Percentiles rank a stretch among this genome's conserved stretches.
Evolutionary conservation across 345 rosid genomes (phyloP).

Genomic region (Moringa oleifera): DNA sequence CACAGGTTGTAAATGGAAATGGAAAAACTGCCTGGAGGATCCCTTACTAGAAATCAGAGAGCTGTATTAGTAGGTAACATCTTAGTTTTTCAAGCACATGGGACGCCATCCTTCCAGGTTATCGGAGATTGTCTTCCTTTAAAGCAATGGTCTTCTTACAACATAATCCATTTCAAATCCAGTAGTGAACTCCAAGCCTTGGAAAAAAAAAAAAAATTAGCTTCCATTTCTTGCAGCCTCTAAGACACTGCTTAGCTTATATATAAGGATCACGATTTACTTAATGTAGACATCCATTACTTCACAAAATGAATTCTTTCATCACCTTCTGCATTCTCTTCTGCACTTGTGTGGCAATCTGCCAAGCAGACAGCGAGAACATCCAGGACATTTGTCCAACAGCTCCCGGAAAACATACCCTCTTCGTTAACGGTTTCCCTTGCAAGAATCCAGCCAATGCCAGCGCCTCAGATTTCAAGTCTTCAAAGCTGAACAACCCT

Average conservation of each 20-base stretch:
- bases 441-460: slow-evolving; percentile 56
- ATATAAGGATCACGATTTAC: neutral
- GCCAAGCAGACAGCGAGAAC: slow-evolving; percentile 41
- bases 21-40: too few species aligned
- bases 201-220: neutral
- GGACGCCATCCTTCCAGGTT: neutral
- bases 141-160: slow-evolving; percentile 40
- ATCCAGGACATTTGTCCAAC: slow-evolving; percentile 74
- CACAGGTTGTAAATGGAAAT: too few species aligned
- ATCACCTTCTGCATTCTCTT: slow-evolving; percentile 17
- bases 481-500: slow-evolving; percentile 28
- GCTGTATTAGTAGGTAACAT: too few species aligned
- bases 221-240: slow-evolving; percentile 25
- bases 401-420: slow-evolving; percentile 17
- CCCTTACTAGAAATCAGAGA: too few species aligned
- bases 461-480: slow-evolving; percentile 65
- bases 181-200: slow-evolving; percentile 48
- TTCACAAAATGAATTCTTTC: slow-evolving; percentile 31
- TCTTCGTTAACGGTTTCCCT: slow-evolving; percentile 72
- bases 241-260: slow-evolving; percentile 9
- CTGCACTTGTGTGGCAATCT: slow-evolving; percentile 20
- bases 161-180: slow-evolving; percentile 29
- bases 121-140: slow-evolving; percentile 22
- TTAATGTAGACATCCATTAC: slow-evolving; percentile 4
- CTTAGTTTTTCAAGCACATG: neutral